These are phyloP conservation scores for Ehretia macrophylla DNA, from an alignment of 257 asterid species.

Conservation along the genomic window DNA sequence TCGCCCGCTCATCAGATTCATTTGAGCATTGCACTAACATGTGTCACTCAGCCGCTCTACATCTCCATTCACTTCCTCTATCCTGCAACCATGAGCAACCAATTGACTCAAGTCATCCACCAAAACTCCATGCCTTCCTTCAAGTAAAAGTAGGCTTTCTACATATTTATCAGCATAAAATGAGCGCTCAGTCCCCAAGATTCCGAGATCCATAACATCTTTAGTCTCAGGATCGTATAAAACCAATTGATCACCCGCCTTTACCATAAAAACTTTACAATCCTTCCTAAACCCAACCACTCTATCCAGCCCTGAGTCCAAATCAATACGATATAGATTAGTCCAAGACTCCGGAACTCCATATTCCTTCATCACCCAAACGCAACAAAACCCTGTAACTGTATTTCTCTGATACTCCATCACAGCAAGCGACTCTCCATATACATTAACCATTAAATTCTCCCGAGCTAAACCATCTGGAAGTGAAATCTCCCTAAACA, in stretches of 20 bases:
- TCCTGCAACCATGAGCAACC: background rate
- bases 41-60: background rate
- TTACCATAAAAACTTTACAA: slow-evolving; percentile 40
- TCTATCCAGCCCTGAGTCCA: slow-evolving; percentile 18
- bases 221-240: slow-evolving; percentile 23
- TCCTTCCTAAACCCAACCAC: slow-evolving; percentile 39
- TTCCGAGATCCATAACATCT: slow-evolving; percentile 23
- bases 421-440: slow-evolving; percentile 36
- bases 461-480: slow-evolving; percentile 33
- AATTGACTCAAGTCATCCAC: slow-evolving; percentile 4
- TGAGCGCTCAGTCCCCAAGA: slow-evolving; percentile 35
- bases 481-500: slow-evolving; percentile 35
- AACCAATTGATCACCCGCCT: slow-evolving; percentile 21
- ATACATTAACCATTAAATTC: slow-evolving; percentile 14
- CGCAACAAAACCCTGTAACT: slow-evolving; percentile 20
- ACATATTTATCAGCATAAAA: slow-evolving; percentile 32
- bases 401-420: slow-evolving; percentile 15
- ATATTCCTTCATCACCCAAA: slow-evolving; percentile 61
- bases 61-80: background rate
- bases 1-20: no score
- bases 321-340: slow-evolving; percentile 35
- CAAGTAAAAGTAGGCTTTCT: slow-evolving; percentile 45
- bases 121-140: slow-evolving; percentile 9
- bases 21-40: no score
- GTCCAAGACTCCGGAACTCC: slow-evolving; percentile 52